Base-by-base conservation (phyloP, 108 stramenopile species). In the Bacterosira constricta region DNA sequence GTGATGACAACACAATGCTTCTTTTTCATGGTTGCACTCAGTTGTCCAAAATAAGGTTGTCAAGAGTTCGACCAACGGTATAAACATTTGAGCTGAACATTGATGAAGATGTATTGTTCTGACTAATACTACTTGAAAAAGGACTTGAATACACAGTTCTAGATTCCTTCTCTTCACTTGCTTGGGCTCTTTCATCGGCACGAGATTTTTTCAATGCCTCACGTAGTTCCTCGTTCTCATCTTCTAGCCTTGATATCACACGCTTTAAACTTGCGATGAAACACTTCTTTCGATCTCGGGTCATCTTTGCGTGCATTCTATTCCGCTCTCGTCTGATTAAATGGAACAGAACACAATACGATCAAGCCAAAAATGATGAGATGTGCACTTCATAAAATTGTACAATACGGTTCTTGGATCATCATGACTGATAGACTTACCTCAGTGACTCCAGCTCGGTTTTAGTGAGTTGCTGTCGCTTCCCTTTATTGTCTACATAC, bases 291-390 rank as follows among this genome's bases (percentile, higher is more conserved):
- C 96, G 81, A 66, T 95, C 92, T 1, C 96, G 83, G 31, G 96
- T 96, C 90, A 95, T 92, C 68, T 97, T 96, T 45, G 96, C 96
- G 63, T 97, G 96, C 90, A 95, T 94, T 51, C 97, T 83, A 73
- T 97, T 97, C 18, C 97, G 91, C 79, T 97, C 97, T 30, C 95
- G 88, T 63, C 97, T 89, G 63, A 84, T 4, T 13, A 38, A 15
- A 55, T 63, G 66, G 1, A 12, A 53, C 11, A 32, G 12, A n/a
- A n/a, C n/a, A n/a, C n/a, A n/a, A n/a, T n/a, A n/a, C n/a, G n/a
- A n/a, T n/a, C n/a, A n/a, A n/a, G n/a, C n/a, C n/a, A n/a, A 60
- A 57, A 37, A 54, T 4, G n/a, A 71, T 21, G 21, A 54, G 11
- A 44, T 9, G 35, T 50, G 55, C 6, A 37, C 26, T 17, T 37